Evolutionary conservation across 2,329 filamentous ascomycete genomes (phyloP).

Genomic region (Bipolaris zeicola): DNA sequence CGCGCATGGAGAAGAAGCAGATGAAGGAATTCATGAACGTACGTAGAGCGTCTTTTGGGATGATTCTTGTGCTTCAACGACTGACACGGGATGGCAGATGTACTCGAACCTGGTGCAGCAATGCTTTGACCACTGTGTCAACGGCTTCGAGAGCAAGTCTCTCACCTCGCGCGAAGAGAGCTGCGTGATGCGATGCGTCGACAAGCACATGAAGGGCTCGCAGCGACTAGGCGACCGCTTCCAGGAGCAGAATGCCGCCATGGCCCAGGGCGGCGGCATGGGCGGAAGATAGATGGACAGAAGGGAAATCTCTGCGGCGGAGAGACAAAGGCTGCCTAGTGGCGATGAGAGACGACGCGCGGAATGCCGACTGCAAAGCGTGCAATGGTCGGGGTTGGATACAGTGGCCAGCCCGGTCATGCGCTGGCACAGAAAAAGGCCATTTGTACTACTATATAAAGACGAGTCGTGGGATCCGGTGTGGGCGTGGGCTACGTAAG

Average conservation of each 20-base stretch:
- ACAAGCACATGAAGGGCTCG: slow-evolving; percentile 92
- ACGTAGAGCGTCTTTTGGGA: slow-evolving; percentile 49
- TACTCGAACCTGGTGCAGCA: slow-evolving; percentile 77
- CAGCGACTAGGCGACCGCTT: slow-evolving; percentile 92
- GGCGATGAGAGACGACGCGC: background rate
- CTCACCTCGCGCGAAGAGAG: slow-evolving; percentile 85
- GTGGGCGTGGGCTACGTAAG: background rate
- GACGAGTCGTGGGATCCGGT: background rate
- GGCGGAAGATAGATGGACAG: slow-evolving; percentile 49
- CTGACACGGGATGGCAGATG: slow-evolving; percentile 56
- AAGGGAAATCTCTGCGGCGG: background rate
- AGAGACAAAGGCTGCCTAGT: background rate
- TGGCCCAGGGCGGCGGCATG: slow-evolving; percentile 65
- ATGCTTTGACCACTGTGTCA: slow-evolving; percentile 97
- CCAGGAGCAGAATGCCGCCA: slow-evolving; percentile 72
- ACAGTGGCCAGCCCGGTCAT: background rate
- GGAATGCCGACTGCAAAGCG: background rate
- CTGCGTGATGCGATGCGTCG: slow-evolving; percentile 92
- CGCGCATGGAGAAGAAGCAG: slow-evolving; percentile 96
- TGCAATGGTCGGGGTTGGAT: background rate
- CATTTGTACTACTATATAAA: slow-evolving; percentile 1
- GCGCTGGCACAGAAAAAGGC: background rate
- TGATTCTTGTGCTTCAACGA: background rate
- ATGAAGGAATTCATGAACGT: slow-evolving; percentile 99
- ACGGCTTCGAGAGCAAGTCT: slow-evolving; percentile 98